Base-by-base conservation (phyloP, 192 early-diverging fungal genomes). In the Martensiomyces pterosporus region DNA sequence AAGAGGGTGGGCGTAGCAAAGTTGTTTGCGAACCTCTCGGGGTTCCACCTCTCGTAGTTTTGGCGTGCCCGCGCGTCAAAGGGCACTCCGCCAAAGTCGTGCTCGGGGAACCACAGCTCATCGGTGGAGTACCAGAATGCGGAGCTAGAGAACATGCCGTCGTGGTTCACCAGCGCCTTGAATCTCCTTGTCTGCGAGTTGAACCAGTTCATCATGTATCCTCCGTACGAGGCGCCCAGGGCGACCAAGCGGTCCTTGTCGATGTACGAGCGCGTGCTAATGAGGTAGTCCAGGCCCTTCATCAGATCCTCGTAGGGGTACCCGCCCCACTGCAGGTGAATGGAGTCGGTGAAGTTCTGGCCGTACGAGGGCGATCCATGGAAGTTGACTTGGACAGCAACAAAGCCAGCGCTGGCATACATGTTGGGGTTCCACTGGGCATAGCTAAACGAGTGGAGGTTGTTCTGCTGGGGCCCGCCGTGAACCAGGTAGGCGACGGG, bases 191-290 rank as follows among this genome's bases (percentile, higher is more conserved):
- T 85, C 53, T 89, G 82, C 7, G 79, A 81, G 50, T 91, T 91
- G 51, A 91, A 68, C 87, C 87, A 91, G 70, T 91, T 91, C 42
- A 86, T 74, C 89, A 87, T 87, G 53, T 80, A 88, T 10, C 85
- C 88, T 56, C 89, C 89, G 63, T 89, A 91, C 6, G 78, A 81
- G 1, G 84, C 87, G 35, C 89, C 89, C 23, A 89, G 54, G 19
- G 74, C 87, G 32, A 71, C 71, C 21, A 89, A 54, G 12, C 82
- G 67, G 0, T 44, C 44, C 2, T 43, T 23, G 55, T 89, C 87
- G 19, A 89, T 59, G 26, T 63, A 84, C 5, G 26, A 36, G 46
- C 76, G 74, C n/a, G 57, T 61, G 12, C 64, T 64, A 24, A 87
- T 29, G 14, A 84, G 53, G 36, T 80, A 59, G 43, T 84, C 75